Conservation (phyloP, 768 basidiomycete species). For the Multifurca ochricompacta region DNA sequence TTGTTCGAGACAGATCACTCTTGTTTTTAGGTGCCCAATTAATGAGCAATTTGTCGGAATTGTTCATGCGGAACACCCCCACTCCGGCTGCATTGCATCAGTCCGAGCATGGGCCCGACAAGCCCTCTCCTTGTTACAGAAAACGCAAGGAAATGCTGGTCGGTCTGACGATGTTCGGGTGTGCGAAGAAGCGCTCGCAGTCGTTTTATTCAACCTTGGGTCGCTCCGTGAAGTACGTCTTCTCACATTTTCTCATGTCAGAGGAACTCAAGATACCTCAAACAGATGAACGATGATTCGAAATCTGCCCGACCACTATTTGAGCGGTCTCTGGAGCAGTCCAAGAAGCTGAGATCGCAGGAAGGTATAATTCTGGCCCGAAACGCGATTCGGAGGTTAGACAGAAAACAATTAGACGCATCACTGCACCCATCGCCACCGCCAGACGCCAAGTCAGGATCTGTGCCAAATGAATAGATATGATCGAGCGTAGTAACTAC, state of each 20-base stretch:
- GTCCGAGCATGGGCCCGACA: conserved; percentile 60
- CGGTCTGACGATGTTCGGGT: conserved; percentile 4
- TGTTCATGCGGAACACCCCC: conserved; percentile 33
- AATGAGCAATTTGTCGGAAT: conserved; percentile 42
- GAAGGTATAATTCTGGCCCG: conserved; percentile 16
- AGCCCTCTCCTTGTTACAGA: conserved; percentile 33
- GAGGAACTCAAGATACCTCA: neutral
- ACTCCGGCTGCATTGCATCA: conserved; percentile 32
- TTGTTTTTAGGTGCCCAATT: conserved; percentile 34
- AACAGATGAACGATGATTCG: conserved; percentile 15
- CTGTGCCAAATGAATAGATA: conserved; percentile 16
- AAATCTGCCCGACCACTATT: conserved; percentile 13
- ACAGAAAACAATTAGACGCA: neutral
- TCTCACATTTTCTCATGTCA: neutral
- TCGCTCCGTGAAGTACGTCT: conserved; percentile 19
- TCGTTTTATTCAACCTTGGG: conserved; percentile 19
- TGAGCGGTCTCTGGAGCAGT: conserved; percentile 16
- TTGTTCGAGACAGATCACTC: neutral
- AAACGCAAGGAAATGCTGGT: conserved; percentile 18
- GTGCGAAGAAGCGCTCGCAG: conserved; percentile 18
- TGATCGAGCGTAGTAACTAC: conserved; percentile 5
- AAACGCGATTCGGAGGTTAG: conserved; percentile 16
- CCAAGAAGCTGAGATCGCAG: conserved; percentile 11
- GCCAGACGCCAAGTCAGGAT: conserved; percentile 5
- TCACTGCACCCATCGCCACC: neutral